Evolutionary conservation across 306 rosid genomes (phyloP), one percentile per base, ranked within the genome.

Genomic region (Rosa lucieae): DNA sequence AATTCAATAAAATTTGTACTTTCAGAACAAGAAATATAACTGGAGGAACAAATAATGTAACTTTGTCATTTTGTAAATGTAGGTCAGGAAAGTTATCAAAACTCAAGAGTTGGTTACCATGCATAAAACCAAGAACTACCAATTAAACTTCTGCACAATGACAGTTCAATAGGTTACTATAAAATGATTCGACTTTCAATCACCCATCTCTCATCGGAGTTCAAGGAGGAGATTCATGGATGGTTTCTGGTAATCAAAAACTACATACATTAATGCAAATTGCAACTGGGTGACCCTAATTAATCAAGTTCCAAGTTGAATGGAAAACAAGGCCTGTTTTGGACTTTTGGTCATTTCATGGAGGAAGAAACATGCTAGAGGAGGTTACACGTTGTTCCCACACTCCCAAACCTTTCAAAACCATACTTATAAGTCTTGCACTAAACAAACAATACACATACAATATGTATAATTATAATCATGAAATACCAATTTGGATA

Each of bases 401-500:
- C 35, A 32, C 32, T 10, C 43, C 42, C 69, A 37, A 7, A 15
- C n/a, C 11, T 13, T 35, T 65, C n/a, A 35, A 39, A 66, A 39
- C 23, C 70, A 39, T 17, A 8, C 70, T 37, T 18, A 1, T 20
- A 32, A 11, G 20, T 63, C 1, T 26, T 7, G 46, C 10, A 37
- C 18, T 35, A 62, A 29, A 13, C 40, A 67, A 67, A 67, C 21
- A 3, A 39, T 18, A 67, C 13, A 66, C 4, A 44, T 42, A 42
- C 80, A 63, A 67, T 13, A 75, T 3, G 71, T n/a, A 69, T 32
- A 79, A 2, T 71, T 56, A 11, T 51, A 49, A 21, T 43, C 4
- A 65, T 49, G 14, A 49, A 65, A 65, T 40, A n/a, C 29, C 73
- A 53, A 87, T 77, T 58, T 67, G 82, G 56, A 56, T 61, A 83